These are phyloP conservation scores for Peltaster fructicola DNA, from an alignment of 2,329 filamentous ascomycete species.

Conservation along the genomic window DNA sequence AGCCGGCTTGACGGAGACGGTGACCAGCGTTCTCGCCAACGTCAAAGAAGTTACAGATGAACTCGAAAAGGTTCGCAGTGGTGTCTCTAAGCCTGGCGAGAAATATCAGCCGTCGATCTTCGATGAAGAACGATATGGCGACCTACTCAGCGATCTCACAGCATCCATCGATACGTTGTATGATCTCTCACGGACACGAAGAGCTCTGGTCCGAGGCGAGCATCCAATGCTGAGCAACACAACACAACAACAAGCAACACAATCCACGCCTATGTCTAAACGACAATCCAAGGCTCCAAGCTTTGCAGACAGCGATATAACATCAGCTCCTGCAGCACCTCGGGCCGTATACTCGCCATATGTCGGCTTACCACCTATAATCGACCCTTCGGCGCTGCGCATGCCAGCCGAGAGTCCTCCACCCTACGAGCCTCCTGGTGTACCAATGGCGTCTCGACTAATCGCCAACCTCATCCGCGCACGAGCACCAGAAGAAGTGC, in stretches of 20 bases:
- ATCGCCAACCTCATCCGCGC: constrained; percentile 24
- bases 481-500: constrained; percentile 13
- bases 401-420: constrained; percentile 31
- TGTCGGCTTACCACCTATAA: constrained; percentile 23
- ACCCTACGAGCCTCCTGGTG: constrained; percentile 30
- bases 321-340: constrained; percentile 22
- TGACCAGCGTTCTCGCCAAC: constrained; percentile 61
- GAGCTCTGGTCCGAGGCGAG: constrained; percentile 23
- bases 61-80: constrained; percentile 49
- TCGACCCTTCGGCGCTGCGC: constrained; percentile 25
- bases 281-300: constrained; percentile 8
- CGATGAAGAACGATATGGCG: constrained; percentile 56
- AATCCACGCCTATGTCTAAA: no score
- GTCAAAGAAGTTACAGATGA: constrained; percentile 67
- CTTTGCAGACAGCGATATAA: constrained; percentile 23
- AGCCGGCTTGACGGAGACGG: constrained; percentile 56
- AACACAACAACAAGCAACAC: constrained; percentile 2
- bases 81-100: constrained; percentile 14
- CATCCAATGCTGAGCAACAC: constrained; percentile 19
- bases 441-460: constrained; percentile 25
- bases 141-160: constrained; percentile 56
- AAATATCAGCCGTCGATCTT: constrained; percentile 30
- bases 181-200: constrained; percentile 51
- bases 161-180: constrained; percentile 65
- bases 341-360: constrained; percentile 17